phyloP scores from a whole-genome alignment of 176 grass and related monocot species.

The Themeda triandra region DNA sequence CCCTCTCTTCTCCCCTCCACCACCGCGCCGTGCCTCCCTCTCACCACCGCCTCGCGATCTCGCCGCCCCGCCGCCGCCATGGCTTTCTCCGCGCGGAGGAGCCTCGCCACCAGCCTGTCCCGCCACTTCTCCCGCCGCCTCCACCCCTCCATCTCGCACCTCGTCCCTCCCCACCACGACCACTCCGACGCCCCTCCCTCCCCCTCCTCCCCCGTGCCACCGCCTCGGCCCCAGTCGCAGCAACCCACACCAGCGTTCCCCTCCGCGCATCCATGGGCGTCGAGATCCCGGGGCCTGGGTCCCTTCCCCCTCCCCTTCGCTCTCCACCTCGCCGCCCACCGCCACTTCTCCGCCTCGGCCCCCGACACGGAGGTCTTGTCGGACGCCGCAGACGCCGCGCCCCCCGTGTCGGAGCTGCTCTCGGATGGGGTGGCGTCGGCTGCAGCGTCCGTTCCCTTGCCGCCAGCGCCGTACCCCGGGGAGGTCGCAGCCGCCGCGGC shows the following conservation, averaged over 20 bases:
- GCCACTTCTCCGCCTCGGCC: not conserved
- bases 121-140: slow-evolving; percentile 34
- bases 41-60: not conserved
- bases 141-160: slow-evolving; percentile 40
- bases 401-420: slow-evolving; percentile 19
- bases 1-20: not conserved
- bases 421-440: slow-evolving; percentile 27
- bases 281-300: not conserved
- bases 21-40: not conserved
- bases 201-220: slow-evolving; percentile 15
- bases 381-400: slow-evolving; percentile 18
- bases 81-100: slow-evolving; percentile 52
- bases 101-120: slow-evolving; percentile 40
- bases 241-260: not conserved
- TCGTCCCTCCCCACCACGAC: slow-evolving; percentile 31
- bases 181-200: slow-evolving; percentile 7
- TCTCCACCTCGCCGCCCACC: slow-evolving; percentile 24
- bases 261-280: not conserved
- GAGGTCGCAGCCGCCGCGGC: slow-evolving; percentile 79
- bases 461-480: slow-evolving; percentile 48
- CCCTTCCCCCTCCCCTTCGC: slow-evolving; percentile 24
- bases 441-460: not conserved
- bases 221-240: not conserved
- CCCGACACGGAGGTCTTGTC: slow-evolving; percentile 18
- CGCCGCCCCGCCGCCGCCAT: slow-evolving; percentile 28